Evolutionary conservation across 257 asterid species (phyloP).

Genomic region (Avicennia marina): DNA sequence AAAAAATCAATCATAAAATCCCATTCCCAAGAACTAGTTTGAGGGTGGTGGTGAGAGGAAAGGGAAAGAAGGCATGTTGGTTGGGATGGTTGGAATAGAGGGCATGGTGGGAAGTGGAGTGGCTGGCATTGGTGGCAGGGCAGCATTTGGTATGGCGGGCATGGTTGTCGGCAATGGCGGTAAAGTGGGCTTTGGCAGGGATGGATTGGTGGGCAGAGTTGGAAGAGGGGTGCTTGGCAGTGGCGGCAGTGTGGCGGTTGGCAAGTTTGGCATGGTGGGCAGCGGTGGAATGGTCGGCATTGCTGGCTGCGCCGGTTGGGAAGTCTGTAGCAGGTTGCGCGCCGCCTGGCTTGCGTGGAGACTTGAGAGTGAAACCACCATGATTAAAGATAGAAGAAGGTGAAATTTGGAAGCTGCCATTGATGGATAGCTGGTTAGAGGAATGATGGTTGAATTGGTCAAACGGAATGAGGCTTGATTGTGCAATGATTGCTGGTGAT

Average conservation of each 20-base stretch:
- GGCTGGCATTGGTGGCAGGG: constrained; percentile 23
- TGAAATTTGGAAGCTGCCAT: constrained; percentile 13
- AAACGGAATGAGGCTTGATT: background rate
- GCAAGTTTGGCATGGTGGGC: background rate
- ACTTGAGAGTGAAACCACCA: constrained; percentile 11
- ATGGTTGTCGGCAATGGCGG: constrained; percentile 19
- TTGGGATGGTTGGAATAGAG: constrained; percentile 23
- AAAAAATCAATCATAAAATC: background rate
- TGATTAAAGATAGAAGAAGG: constrained; percentile 9
- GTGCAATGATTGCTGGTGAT: background rate
- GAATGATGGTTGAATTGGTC: background rate
- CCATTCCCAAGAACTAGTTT: constrained; percentile 11
- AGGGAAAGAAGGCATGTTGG: constrained; percentile 29
- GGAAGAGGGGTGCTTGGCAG: constrained; percentile 11
- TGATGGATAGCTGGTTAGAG: constrained; percentile 3
- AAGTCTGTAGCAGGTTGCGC: constrained; percentile 15
- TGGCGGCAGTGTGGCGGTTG: constrained; percentile 3
- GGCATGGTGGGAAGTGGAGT: constrained; percentile 29
- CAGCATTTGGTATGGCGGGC: constrained; percentile 24
- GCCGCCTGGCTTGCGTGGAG: constrained; percentile 13
- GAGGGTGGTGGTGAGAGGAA: constrained; percentile 33
- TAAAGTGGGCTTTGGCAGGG: constrained; percentile 17
- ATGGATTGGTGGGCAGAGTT: constrained; percentile 3
- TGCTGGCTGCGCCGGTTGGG: constrained; percentile 8
- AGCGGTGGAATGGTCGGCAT: constrained; percentile 17